Evolutionary conservation across 2,329 filamentous ascomycete species (phyloP), one percentile per base, ranked within the genome.

Genomic region (Pseudocercospora pini-densiflorae): DNA sequence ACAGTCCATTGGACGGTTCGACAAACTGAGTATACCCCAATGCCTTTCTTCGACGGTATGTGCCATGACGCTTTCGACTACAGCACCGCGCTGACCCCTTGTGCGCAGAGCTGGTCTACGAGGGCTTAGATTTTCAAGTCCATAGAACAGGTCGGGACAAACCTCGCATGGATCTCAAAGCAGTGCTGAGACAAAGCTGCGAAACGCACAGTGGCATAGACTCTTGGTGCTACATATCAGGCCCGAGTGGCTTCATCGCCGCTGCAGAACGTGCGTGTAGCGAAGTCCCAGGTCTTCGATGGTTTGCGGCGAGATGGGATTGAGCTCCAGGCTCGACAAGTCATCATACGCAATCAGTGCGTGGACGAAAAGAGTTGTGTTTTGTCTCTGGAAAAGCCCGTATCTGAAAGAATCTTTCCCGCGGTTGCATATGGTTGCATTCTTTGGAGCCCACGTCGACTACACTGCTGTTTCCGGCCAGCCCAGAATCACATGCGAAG

Each of bases 1-100:
- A 61, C 65, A 36, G 65, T 69, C 19, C 43, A 65, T 23, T 69
- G 67, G 67, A 65, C 57, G 8, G 65, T 69, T 12, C 62, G 67
- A 49, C 59, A 67, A 27, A 19, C 40, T 33, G 60, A 65, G 43
- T 65, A 54, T 33, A 61, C 61, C 5, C 49, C 64, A 53, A 62
- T 68, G 12, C 63, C 63, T 7, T 57, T 64, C 23, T 31, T 64
- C 43, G 31, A 59, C 23, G 59, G 62, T 63, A 63, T 24, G 57
- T 36, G 19, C 16, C 16, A 19, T 24, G 14, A 23, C 27, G 23
- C 29, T 10, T 57, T 16, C 23, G 7, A 33, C 16, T 9, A 31
- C 51, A 57, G 10, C 12, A 57, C 27, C 31, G 36, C 19, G 40
- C 54, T 60, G 29, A 63, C 55, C 19, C 10, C 10, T 21, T 19